These are phyloP conservation scores for Artemisia tridentata DNA, from an alignment of 129 eudicot genomes.

Conservation along the genomic window DNA sequence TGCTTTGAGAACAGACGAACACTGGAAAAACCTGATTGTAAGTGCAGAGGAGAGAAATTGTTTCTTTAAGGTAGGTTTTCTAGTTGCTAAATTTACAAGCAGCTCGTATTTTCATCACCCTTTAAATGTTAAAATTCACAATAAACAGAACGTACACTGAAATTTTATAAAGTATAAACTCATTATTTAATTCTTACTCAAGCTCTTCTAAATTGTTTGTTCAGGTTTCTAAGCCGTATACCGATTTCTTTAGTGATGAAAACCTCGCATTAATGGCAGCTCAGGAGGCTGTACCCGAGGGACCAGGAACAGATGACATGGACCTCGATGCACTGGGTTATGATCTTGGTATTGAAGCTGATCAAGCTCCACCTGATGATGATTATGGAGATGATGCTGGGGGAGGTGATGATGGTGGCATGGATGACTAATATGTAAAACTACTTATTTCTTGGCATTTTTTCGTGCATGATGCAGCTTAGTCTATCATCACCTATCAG, in stretches of 20 bases:
- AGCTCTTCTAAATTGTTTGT: background rate
- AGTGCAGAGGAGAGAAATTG: constrained; percentile 70
- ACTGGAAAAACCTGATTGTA: constrained; percentile 78
- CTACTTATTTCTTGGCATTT: background rate
- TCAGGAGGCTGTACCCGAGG: constrained; percentile 28
- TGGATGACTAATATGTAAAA: constrained; percentile 43
- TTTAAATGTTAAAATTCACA: background rate
- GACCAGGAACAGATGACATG: constrained; percentile 42
- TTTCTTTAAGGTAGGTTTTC: constrained; percentile 55
- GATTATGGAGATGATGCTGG: constrained; percentile 67
- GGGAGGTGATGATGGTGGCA: constrained; percentile 50
- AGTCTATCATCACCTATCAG: background rate
- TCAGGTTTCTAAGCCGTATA: constrained; percentile 78
- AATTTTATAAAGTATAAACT: background rate
- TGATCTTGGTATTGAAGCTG: constrained; percentile 33
- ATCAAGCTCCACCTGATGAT: constrained; percentile 42
- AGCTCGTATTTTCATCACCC: background rate
- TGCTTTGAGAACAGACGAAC: constrained; percentile 65
- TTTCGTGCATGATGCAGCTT: constrained; percentile 1
- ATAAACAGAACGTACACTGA: background rate
- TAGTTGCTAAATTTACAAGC: background rate
- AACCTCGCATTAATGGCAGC: constrained; percentile 47
- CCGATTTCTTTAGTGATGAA: constrained; percentile 49
- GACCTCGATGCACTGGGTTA: constrained; percentile 31
- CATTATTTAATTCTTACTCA: background rate